These are phyloP conservation scores for Penicillium lagena DNA, from an alignment of 495 filamentous ascomycete species.

Conservation along the genomic window DNA sequence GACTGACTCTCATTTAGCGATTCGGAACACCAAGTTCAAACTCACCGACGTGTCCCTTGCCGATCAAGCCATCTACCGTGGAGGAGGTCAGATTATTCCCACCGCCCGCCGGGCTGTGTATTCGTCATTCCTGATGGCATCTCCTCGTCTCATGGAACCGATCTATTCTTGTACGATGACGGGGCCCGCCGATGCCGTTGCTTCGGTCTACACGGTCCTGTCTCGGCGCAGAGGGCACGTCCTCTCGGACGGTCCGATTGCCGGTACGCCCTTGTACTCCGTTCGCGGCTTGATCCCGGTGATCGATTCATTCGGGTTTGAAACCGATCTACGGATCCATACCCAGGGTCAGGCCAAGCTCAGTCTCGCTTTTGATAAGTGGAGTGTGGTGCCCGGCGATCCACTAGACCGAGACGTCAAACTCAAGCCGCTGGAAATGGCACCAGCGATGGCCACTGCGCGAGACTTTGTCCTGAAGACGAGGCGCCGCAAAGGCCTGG, in stretches of 20 bases:
- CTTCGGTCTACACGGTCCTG: conserved; percentile 84
- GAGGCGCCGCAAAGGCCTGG: conserved; percentile 82
- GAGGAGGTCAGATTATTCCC: conserved; percentile 95
- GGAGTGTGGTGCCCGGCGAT: conserved; percentile 92
- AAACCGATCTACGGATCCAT: conserved; percentile 93
- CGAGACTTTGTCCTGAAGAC: conserved; percentile 97
- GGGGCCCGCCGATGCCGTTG: conserved; percentile 84
- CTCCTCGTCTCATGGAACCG: conserved; percentile 92
- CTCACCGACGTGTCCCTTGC: conserved; percentile 88
- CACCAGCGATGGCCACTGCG: conserved; percentile 77
- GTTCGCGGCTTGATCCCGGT: conserved; percentile 89
- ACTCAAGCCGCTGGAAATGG: conserved; percentile 78
- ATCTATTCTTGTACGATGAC: conserved; percentile 89
- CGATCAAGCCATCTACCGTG: conserved; percentile 83
- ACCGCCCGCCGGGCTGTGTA: conserved; percentile 89
- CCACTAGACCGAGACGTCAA: conserved; percentile 84
- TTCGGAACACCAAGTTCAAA: conserved; percentile 93
- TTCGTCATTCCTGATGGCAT: conserved; percentile 92
- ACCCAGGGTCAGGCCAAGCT: conserved; percentile 89
- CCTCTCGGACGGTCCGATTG: conserved; percentile 84
- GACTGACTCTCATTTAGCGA: conserved; percentile 47
- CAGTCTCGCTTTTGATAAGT: conserved; percentile 90
- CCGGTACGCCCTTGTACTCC: conserved; percentile 90
- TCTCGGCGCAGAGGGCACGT: conserved; percentile 87
- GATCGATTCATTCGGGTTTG: conserved; percentile 95